phyloP scores from a whole-genome alignment of 306 rosid genomes.

The Carpinus fangiana region DNA sequence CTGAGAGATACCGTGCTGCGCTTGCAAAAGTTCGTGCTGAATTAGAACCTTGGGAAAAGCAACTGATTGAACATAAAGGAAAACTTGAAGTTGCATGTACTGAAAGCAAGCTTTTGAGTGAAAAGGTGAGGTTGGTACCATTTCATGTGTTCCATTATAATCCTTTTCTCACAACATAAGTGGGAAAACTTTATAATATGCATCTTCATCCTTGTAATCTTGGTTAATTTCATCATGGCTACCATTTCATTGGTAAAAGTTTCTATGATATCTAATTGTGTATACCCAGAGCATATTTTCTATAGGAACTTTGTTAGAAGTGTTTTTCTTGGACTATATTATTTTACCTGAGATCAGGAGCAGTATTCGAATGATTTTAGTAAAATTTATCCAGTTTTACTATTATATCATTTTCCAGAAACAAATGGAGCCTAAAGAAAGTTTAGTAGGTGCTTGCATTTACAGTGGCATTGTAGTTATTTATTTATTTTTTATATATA shows the following conservation, averaged over 20 bases:
- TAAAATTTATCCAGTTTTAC: no score
- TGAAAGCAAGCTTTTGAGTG: constrained; percentile 72
- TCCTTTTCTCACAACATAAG: not conserved
- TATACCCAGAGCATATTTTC: no score
- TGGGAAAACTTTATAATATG: not conserved
- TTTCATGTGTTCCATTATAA: not conserved
- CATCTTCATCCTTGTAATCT: not conserved
- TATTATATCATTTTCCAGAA: no score
- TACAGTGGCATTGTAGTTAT: no score
- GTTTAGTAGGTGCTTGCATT: no score
- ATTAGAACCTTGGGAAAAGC: constrained; percentile 94
- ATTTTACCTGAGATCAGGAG: no score
- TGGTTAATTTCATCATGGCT: not conserved
- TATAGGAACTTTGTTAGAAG: no score
- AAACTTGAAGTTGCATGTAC: constrained; percentile 79
- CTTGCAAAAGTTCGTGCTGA: constrained; percentile 82
- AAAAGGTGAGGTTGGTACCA: constrained; percentile 62
- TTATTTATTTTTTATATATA: no score
- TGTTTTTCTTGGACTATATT: no score
- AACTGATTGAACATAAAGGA: constrained; percentile 88
- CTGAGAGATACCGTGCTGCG: constrained; percentile 74
- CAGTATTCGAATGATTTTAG: no score
- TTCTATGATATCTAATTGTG: not conserved
- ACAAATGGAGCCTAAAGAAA: no score
- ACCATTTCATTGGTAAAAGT: not conserved